Base-by-base conservation (phyloP, 2,329 filamentous ascomycete species). In the Cryphonectria naterciae region DNA sequence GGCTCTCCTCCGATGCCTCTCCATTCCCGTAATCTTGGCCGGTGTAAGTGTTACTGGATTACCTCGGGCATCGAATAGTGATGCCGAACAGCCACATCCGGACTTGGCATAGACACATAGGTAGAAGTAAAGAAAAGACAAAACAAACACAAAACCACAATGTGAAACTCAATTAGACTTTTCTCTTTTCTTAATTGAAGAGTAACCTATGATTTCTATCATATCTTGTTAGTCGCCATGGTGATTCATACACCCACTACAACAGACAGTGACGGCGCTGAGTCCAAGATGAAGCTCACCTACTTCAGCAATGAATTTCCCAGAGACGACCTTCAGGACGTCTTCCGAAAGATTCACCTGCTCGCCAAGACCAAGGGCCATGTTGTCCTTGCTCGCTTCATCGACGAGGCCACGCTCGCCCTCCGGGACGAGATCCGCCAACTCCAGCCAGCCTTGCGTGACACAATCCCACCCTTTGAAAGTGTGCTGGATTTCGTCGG, bases 241-340 rank as follows among this genome's bases (percentile, higher is more conserved):
- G 52, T 56, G 52, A 56, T 56, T 28, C 52, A 56, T 25, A 56
- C 52, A 17, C 52, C 25, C n/a, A 56, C 52, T n/a, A 56, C 52
- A 17, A 56, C 52, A 56, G 52, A 56, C n/a, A 56, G 52, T 49
- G 46, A 49, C 46, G 46, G 46, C 46, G 46, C 46, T 49, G 46
- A 49, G 4, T 56, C 56, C 70, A 77, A 74, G 64, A 79, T 80
- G 75, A 78, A 77, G 70, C 65, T 85, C 52, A 64, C 79, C n/a
- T 85, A 81, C 74, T 86, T 86, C 76, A 80, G 81, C 73, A 84
- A 85, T 69, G 83, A 86, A 72, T 84, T 86, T 67, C 84, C 84
- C 0, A 78, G 76, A 22, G 83, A 85, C 46, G 81, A 85, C 71
- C 73, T 85, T 15, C 71, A 78, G 37, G 74, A 79, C 28, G 72